Percentiles rank a stretch among this genome's conserved stretches.
Conservation (phyloP, 2,329 filamentous ascomycete genomes). For the Hypoxylon sp. region DNA sequence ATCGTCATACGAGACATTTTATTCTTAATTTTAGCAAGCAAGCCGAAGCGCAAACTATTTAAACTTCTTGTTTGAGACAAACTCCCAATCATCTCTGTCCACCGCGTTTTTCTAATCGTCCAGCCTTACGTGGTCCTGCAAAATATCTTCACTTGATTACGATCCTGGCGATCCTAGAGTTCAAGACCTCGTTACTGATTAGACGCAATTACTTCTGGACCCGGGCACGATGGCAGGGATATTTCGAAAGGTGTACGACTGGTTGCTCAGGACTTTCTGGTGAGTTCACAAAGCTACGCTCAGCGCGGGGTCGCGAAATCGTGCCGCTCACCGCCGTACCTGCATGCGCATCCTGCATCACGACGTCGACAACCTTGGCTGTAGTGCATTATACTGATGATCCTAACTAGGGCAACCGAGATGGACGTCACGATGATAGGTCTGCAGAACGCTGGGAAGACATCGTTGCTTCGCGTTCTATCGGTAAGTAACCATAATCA, state of each 20-base stretch:
- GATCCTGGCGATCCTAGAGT: constrained; percentile 35
- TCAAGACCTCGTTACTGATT: constrained; percentile 31
- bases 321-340: constrained; percentile 49
- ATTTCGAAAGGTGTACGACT: constrained; percentile 97
- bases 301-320: constrained; percentile 51
- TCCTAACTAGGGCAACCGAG: constrained; percentile 84
- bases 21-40: constrained; percentile 56
- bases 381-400: constrained; percentile 42
- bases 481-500: constrained; percentile 76
- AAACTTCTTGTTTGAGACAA: constrained; percentile 57
- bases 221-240: constrained; percentile 82
- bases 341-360: constrained; percentile 44
- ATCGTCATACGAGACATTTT: constrained; percentile 62
- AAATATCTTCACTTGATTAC: constrained; percentile 46
- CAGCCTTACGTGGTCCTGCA: constrained; percentile 49
- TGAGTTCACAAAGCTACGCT: constrained; percentile 64
- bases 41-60: constrained; percentile 58
- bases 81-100: constrained; percentile 46
- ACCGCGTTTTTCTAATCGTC: constrained; percentile 48
- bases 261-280: constrained; percentile 98
- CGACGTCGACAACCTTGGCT: constrained; percentile 31
- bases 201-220: constrained; percentile 38
- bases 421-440: constrained; percentile 99
- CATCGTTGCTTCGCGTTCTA: constrained; percentile 91
- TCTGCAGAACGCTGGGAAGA: constrained; percentile 98